Evolutionary conservation across 805 yeast genomes (phyloP).

Genomic region (Zygoascus flipseniorum): DNA sequence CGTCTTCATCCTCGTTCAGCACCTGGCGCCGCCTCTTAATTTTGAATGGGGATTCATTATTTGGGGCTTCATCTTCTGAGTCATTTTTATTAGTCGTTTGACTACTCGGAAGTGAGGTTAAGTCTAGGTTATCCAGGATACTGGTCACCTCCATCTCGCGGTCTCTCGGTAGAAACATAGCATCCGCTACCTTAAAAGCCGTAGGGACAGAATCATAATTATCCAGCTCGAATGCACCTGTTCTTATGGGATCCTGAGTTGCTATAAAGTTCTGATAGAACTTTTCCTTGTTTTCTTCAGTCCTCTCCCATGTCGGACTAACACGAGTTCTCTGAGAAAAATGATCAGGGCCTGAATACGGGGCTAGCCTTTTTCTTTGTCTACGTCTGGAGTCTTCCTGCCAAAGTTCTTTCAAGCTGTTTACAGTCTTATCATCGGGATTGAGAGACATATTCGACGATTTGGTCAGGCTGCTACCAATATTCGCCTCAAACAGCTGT

Average conservation of each 20-base stretch:
- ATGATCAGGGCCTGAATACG: neutral
- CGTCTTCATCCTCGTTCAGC: neutral
- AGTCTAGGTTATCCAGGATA: neutral
- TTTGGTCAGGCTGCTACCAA: conserved; percentile 46
- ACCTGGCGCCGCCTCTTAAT: neutral
- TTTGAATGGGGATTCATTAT: neutral
- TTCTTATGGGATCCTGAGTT: neutral
- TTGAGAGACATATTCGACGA: conserved; percentile 9
- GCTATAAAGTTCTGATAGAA: neutral
- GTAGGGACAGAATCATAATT: conserved; percentile 9
- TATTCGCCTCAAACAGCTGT: conserved; percentile 29
- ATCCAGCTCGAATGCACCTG: conserved; percentile 1
- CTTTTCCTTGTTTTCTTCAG: conserved; percentile 2
- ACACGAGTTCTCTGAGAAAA: neutral
- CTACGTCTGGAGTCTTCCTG: conserved; percentile 35
- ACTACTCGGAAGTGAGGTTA: neutral
- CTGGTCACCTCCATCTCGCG: neutral
- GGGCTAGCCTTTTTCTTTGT: neutral
- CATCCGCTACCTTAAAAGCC: conserved; percentile 11
- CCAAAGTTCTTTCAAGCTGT: conserved; percentile 38
- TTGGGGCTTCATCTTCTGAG: neutral
- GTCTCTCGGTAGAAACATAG: conserved; percentile 9
- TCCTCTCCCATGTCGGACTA: neutral
- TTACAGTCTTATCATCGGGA: conserved; percentile 15
- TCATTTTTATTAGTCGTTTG: neutral